phyloP scores from a whole-genome alignment of 495 filamentous ascomycete species.

The Penicillium cataractarum region DNA sequence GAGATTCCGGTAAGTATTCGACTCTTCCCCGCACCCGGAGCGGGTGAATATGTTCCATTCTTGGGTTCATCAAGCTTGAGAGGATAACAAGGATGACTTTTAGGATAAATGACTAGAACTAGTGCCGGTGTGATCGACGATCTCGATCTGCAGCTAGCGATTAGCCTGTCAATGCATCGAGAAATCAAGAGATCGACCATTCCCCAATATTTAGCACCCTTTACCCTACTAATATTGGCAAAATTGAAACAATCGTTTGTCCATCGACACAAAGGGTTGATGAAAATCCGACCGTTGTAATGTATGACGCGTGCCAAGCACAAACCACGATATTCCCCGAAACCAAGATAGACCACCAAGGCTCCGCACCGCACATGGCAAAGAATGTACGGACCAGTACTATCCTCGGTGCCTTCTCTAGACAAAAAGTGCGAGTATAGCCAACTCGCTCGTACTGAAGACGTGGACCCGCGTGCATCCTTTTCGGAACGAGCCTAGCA shows the following conservation, averaged over 20 bases:
- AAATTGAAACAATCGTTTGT: not conserved
- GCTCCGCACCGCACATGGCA: not conserved
- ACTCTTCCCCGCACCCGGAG: not conserved
- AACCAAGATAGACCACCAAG: not conserved
- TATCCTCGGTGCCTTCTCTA: not conserved
- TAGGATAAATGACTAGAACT: not conserved
- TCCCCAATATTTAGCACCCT: not conserved
- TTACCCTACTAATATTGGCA: not conserved
- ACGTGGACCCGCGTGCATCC: not conserved
- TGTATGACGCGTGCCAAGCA: constrained; percentile 1
- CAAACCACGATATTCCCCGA: not conserved
- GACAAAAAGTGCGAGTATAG: not conserved
- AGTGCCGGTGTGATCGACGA: not conserved
- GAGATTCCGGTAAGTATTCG: not conserved
- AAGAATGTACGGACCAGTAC: not conserved
- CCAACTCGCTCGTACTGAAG: not conserved
- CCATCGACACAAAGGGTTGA: not conserved
- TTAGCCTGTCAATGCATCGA: not conserved
- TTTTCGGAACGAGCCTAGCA: not conserved
- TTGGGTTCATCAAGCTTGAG: not conserved
- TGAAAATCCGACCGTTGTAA: not conserved
- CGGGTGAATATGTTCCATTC: not conserved
- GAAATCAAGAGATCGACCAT: not conserved
- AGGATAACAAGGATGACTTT: not conserved
- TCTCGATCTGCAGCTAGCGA: not conserved